phyloP scores from a whole-genome alignment of 139 green algal genomes.

The Coccomyxa sp. region DNA sequence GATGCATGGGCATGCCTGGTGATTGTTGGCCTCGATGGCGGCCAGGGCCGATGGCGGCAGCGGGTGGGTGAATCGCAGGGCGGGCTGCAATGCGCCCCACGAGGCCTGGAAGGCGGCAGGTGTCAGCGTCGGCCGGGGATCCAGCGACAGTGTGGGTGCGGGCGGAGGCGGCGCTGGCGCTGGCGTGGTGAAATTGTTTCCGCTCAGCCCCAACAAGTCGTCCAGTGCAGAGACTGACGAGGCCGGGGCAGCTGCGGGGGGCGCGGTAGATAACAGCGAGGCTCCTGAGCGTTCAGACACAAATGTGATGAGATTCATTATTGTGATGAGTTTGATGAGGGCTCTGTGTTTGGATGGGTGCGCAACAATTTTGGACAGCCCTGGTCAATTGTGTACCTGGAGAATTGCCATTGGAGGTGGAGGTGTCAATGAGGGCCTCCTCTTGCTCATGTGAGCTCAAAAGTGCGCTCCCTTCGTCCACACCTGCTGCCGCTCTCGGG shows the following conservation, averaged over 20 bases:
- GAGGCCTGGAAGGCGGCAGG: constrained; percentile 56
- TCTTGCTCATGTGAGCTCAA: constrained; percentile 35
- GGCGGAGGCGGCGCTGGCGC: constrained; percentile 8
- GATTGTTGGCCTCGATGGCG: constrained; percentile 43
- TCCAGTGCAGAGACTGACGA: neutral
- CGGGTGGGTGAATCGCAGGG: constrained; percentile 21
- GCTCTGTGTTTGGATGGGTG: too few species aligned
- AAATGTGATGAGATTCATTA: too few species aligned
- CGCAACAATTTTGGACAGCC: too few species aligned
- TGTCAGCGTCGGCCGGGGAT: constrained; percentile 9
- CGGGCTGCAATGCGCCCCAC: constrained; percentile 55
- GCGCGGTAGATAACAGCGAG: too few species aligned
- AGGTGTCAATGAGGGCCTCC: constrained; percentile 18
- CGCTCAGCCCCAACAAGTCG: constrained; percentile 22
- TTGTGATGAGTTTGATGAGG: too few species aligned
- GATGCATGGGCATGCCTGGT: constrained; percentile 16
- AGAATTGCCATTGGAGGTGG: neutral
- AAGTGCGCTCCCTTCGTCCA: constrained; percentile 49
- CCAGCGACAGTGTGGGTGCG: constrained; percentile 12
- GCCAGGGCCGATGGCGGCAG: constrained; percentile 35
- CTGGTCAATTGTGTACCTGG: neutral
- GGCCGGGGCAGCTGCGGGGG: neutral
- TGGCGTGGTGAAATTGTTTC: neutral
- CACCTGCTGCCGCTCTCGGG: constrained; percentile 6
- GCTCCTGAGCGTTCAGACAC: too few species aligned